Evolutionary conservation across 495 filamentous ascomycete genomes (phyloP), one percentile per base, ranked within the genome.

Genomic region (Penicillium lividum): DNA sequence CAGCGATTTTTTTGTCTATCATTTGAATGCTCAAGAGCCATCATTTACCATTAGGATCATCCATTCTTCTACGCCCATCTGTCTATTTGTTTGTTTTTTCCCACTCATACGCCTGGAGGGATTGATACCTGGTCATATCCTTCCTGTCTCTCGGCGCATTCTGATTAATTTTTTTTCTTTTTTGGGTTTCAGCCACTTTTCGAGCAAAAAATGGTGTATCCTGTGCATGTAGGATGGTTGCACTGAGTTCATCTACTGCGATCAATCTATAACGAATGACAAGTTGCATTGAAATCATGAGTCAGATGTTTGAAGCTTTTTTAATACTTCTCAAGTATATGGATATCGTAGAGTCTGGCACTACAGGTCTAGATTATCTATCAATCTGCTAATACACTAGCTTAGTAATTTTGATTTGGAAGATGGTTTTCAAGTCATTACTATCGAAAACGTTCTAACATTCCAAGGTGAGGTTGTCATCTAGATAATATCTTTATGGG

Each of bases 221-320:
- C 28, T 38, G 16, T 60, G 59, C 62, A 67, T 60, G 59, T 22
- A 22, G 29, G 31, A 62, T 58, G 56, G 49, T 62, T 61, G 55
- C 31, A 58, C 31, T 43, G 15, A 38, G 34, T 30, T 43, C 38
- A 59, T 60, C 59, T 51, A 54, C 55, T 51, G 48, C 27, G 53
- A 50, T 50, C 42, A 51, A 61, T 61, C 36, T 63, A 64, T 62
- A 54, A 67, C 61, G 56, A 68, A 62, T 61, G 56, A 65, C 47
- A 54, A 60, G 51, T 58, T 65, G 47, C 58, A 68, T 65, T 50
- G 56, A 60, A 62, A 28, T 59, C 54, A 55, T 40, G 57, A 56
- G 29, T 44, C 22, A 27, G 7, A 22, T 22, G 22, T 22, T 22
- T 22, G 22, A 22, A 22, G 22, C 18, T 43, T 15, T 33, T 33